Percentiles rank a stretch among this genome's conserved stretches.
Evolutionary conservation across 2,329 filamentous ascomycete genomes (phyloP).

Genomic region (Eutypa lata): DNA sequence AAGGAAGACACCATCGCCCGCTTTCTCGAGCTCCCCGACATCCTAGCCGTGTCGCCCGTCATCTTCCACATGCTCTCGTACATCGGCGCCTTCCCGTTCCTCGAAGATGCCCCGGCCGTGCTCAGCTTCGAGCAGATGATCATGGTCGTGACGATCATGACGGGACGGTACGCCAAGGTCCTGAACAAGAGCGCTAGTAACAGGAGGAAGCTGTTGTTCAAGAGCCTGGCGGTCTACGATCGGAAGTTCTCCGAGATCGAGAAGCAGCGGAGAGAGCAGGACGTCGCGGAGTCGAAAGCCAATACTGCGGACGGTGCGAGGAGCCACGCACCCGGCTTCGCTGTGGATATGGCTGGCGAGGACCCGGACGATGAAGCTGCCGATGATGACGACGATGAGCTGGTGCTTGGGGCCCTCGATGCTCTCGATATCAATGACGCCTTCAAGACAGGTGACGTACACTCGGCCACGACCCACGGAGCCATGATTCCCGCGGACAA

Average conservation of each 20-base stretch:
- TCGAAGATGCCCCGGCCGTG: constrained; percentile 66
- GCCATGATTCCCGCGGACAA: constrained; percentile 73
- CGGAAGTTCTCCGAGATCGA: constrained; percentile 43
- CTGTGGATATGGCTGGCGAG: constrained; percentile 42
- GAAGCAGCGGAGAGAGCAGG: constrained; percentile 10
- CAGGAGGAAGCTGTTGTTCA: constrained; percentile 64
- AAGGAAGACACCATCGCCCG: constrained; percentile 68
- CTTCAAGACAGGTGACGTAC: constrained; percentile 49
- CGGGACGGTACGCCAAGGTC: constrained; percentile 64
- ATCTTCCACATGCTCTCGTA: constrained; percentile 71
- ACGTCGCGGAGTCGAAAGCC: constrained; percentile 5
- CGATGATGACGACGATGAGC: constrained; percentile 54
- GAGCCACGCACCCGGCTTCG: constrained; percentile 38
- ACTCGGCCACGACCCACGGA: constrained; percentile 48
- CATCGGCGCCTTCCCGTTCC: constrained; percentile 70
- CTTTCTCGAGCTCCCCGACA: constrained; percentile 71
- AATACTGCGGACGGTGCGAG: background rate
- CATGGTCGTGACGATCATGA: constrained; percentile 71
- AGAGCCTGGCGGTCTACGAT: constrained; percentile 70
- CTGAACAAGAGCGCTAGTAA: constrained; percentile 56
- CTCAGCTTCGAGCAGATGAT: constrained; percentile 68
- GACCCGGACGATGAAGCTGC: constrained; percentile 39
- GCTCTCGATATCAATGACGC: constrained; percentile 63
- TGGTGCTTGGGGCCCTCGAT: constrained; percentile 67
- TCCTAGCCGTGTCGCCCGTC: constrained; percentile 63